Conservation (phyloP, 805 yeast species). For the Starmerella sp. region DNA sequence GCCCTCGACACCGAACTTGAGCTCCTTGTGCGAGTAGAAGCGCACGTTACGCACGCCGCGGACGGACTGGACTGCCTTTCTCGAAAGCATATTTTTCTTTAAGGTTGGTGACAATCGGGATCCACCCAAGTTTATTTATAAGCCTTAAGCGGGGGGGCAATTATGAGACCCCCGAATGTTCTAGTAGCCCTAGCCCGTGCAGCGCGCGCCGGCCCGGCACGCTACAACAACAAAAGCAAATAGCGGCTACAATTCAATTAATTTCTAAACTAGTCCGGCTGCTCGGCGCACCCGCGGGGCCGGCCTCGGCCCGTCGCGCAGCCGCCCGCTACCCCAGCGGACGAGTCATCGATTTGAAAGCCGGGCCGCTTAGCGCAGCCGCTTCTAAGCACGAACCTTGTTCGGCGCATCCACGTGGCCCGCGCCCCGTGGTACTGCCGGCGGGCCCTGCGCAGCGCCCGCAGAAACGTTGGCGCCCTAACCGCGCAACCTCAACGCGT, state of each 20-base stretch:
- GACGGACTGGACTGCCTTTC: constrained; percentile 11
- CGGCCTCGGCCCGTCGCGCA: too few species aligned
- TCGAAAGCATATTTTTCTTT: constrained; percentile 10
- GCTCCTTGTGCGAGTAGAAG: constrained; percentile 61
- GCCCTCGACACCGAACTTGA: constrained; percentile 94
- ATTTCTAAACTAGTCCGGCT: too few species aligned
- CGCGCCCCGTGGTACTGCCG: not conserved
- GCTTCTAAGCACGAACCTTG: not conserved
- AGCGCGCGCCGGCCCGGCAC: too few species aligned
- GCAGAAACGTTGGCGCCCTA: not conserved
- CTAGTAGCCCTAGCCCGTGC: constrained; percentile 7
- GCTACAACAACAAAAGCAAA: too few species aligned
- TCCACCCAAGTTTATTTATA: not conserved
- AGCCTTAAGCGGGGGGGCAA: constrained; percentile 3
- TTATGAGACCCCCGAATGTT: not conserved
- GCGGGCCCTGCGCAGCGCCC: not conserved
- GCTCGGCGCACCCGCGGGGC: too few species aligned
- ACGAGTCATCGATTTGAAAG: not conserved
- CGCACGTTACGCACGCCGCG: constrained; percentile 27
- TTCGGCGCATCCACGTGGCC: not conserved
- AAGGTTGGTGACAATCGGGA: not conserved
- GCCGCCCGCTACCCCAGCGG: not conserved
- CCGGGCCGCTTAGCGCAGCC: not conserved
- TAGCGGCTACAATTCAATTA: too few species aligned
- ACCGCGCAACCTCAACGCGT: not conserved